These are phyloP conservation scores for Trichomonas gallinae DNA, from an alignment of 208 protist species.

Conservation along the genomic window DNA sequence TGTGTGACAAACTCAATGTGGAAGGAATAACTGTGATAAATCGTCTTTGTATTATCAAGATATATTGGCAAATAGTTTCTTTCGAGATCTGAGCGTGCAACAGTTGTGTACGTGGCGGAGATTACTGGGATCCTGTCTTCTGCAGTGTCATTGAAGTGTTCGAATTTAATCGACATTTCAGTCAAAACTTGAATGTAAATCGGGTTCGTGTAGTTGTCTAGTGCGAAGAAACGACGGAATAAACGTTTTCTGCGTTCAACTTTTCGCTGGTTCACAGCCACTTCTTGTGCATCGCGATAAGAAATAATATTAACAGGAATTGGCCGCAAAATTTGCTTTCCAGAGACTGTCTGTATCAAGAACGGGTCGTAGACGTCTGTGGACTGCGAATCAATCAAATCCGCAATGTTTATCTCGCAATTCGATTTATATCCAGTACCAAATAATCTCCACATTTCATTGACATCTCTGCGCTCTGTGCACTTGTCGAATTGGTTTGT, in stretches of 20 bases:
- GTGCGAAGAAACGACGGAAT: background rate
- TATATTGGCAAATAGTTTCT: background rate
- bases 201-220: background rate
- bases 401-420: background rate
- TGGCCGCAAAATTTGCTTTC: background rate
- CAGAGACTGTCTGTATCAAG: background rate
- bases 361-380: background rate
- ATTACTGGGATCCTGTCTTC: background rate
- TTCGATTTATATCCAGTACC: background rate
- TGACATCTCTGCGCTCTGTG: background rate
- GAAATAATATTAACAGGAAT: background rate
- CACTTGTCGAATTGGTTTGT: background rate
- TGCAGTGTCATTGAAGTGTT: background rate
- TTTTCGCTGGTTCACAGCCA: background rate
- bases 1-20: background rate
- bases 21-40: background rate
- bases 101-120: background rate
- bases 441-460: background rate
- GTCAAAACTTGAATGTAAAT: background rate
- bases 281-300: background rate
- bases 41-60: background rate
- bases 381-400: background rate
- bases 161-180: background rate
- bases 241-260: background rate
- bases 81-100: background rate